phyloP scores from a whole-genome alignment of 1,284 basidiomycete species.

The Puccinia hordei region DNA sequence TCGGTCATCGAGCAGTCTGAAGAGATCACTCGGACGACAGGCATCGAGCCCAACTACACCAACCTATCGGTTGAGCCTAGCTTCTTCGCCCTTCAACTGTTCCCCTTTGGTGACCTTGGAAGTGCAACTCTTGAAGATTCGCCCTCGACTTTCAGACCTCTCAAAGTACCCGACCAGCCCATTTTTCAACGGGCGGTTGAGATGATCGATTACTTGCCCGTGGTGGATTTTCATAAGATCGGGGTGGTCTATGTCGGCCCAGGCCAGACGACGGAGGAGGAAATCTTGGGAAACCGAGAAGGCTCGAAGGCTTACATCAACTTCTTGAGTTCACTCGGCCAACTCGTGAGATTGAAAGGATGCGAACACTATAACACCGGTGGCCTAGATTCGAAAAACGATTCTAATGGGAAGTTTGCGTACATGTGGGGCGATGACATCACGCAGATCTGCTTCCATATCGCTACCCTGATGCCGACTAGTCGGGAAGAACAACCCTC shows the following conservation, averaged over 20 bases:
- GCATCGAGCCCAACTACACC: slow-evolving; percentile 50
- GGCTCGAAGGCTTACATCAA: slow-evolving; percentile 93
- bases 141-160: slow-evolving; percentile 52
- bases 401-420: slow-evolving; percentile 79
- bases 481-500: slow-evolving; percentile 50
- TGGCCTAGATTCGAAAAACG: slow-evolving; percentile 81
- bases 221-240: slow-evolving; percentile 96
- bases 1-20: slow-evolving; percentile 38
- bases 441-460: slow-evolving; percentile 90
- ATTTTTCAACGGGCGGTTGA: slow-evolving; percentile 69
- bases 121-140: background rate
- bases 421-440: slow-evolving; percentile 99
- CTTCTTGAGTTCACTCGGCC: slow-evolving; percentile 85
- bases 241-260: slow-evolving; percentile 95
- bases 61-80: slow-evolving; percentile 75
- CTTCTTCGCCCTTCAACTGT: slow-evolving; percentile 75
- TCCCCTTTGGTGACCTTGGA: slow-evolving; percentile 33
- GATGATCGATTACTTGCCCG: slow-evolving; percentile 80
- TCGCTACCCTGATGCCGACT: slow-evolving; percentile 94
- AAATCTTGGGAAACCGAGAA: slow-evolving; percentile 85
- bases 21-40: slow-evolving; percentile 36
- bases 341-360: slow-evolving; percentile 84
- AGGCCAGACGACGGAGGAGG: slow-evolving; percentile 78
- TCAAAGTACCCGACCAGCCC: slow-evolving; percentile 63
- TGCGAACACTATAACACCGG: slow-evolving; percentile 83